Base-by-base conservation (phyloP, 345 rosid species). In the Syzygium aqueum region DNA sequence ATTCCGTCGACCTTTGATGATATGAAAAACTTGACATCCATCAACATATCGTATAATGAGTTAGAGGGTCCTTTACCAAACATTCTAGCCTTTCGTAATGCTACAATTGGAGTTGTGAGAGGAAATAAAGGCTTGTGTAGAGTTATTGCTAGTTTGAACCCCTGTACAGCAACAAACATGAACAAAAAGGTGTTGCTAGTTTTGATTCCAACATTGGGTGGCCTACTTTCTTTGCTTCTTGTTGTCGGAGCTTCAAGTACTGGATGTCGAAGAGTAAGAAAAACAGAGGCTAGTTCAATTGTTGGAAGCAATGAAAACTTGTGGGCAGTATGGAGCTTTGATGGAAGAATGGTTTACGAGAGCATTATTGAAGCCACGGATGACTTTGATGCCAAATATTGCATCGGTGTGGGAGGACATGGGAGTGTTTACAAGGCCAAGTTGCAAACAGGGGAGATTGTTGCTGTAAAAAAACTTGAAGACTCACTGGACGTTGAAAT, bases 51-150 rank as follows among this genome's bases (percentile, higher is more conserved):
- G 1, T 37, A 87, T 22, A 91, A 92, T 43, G 84, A 84, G 14
- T 51, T 93, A 37, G 82, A 80, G 30, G 94, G 94, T 77, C 87
- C 73, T 0, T 23, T 93, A 9, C 94, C 95, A 1, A 16, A 89
- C 3, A 85, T 50, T 43, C 84, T 78, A 50, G 90, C 92, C 27
- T 91, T 92, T 86, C 85, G 23, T 9, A 84, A 87, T 10, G 92
- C 87, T 65, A 21, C 88, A 0, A n/a, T 65, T 6, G 85, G 52
- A 3, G 77, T n/a, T 10, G 84, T 88, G 3, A 46, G 77, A 63
- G 89, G 84, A 5, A 92, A 90, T 63, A 85, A 43, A 43, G 88
- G 53, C 30, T 65, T 91, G 51, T 90, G 92, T 15, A 91, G 93
- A 40, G 84, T 73, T 53, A 73, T 54, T 51, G 23, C 21, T 0